Evolutionary conservation across 768 basidiomycete species (phyloP), one percentile per base, ranked within the genome.

Genomic region (Amanita polypyramis): DNA sequence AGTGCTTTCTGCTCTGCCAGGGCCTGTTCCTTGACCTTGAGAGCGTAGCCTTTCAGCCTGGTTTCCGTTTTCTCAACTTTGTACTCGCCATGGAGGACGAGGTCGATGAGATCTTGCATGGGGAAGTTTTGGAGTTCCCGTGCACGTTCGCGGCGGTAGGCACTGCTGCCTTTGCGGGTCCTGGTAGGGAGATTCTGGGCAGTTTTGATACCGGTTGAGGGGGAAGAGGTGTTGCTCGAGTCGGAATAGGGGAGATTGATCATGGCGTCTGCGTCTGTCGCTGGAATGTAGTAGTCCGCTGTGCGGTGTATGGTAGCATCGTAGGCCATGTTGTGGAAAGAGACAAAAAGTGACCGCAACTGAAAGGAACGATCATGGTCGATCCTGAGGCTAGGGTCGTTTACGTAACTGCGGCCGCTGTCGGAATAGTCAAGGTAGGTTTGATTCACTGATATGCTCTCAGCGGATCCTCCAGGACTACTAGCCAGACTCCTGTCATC

Each of bases 11-110:
- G 15, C 20, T 49, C 47, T 8, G 30, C 19, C 40, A 41, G 19
- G 8, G 32, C 40, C 15, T 42, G 47, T 38, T 49, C 47, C 38
- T 49, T 21, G 21, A 15, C 25, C 30, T 33, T 42, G 14, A 49
- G 20, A 9, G 34, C 20, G n/a, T 27, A 34, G n/a, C 34, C 42
- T 10, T 42, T 40, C 15, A 49, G 15, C 14, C 37, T 39, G 1
- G 11, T n/a, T 15, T 49, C 47, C 8, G 40, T 10, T 30, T 49
- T 49, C 14, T 49, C 47, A 6, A 42, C 19, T 25, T 49, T 32
- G 11, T 25, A 25, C 21, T 49, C 47, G 39, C n/a, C 14, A 9
- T 32, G 29, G 14, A 49, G 21, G 14, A 49, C 47, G 19, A 49
- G 39, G 27, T 49, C 39, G 23, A 49, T 42, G 10, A 49, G 20